phyloP scores from a whole-genome alignment of 2,329 filamentous ascomycete genomes.

The Cercospora sojina region DNA sequence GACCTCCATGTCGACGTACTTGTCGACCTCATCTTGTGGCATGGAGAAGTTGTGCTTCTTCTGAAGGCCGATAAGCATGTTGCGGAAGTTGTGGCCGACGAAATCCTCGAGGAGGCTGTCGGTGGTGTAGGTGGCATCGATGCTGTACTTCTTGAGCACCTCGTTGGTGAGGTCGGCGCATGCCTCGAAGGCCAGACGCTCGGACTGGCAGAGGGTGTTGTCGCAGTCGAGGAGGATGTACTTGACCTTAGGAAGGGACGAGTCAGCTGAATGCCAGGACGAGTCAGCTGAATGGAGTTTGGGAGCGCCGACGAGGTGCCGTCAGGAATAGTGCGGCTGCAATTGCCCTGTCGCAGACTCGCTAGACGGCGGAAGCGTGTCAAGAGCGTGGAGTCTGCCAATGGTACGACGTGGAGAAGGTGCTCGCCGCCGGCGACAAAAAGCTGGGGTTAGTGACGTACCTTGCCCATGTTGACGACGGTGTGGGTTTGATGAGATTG shows the following conservation, averaged over 20 bases:
- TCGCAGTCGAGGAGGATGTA: slow-evolving; percentile 60
- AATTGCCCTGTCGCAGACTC: not conserved
- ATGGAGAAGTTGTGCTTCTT: slow-evolving; percentile 73
- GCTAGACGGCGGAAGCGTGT: not conserved
- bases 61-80: slow-evolving; percentile 79
- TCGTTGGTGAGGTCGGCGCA: slow-evolving; percentile 87
- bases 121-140: slow-evolving; percentile 71
- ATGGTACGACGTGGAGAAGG: slow-evolving; percentile 8
- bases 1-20: slow-evolving; percentile 74
- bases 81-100: slow-evolving; percentile 91
- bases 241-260: slow-evolving; percentile 39
- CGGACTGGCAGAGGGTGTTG: slow-evolving; percentile 91
- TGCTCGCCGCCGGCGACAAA: slow-evolving; percentile 1
- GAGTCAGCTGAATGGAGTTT: slow-evolving; percentile 8
- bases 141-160: slow-evolving; percentile 67
- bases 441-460: slow-evolving; percentile 10
- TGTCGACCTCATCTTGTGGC: slow-evolving; percentile 65
- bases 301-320: not conserved
- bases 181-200: slow-evolving; percentile 86
- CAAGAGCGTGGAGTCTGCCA: slow-evolving; percentile 3
- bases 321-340: not conserved
- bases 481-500: slow-evolving; percentile 9
- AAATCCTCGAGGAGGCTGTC: slow-evolving; percentile 79
- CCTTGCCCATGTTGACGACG: slow-evolving; percentile 14
- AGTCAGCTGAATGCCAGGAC: slow-evolving; percentile 9